Evolutionary conservation across 1,284 basidiomycete genomes (phyloP), one percentile per base, ranked within the genome.

Genomic region (Amylostereum areolatum): DNA sequence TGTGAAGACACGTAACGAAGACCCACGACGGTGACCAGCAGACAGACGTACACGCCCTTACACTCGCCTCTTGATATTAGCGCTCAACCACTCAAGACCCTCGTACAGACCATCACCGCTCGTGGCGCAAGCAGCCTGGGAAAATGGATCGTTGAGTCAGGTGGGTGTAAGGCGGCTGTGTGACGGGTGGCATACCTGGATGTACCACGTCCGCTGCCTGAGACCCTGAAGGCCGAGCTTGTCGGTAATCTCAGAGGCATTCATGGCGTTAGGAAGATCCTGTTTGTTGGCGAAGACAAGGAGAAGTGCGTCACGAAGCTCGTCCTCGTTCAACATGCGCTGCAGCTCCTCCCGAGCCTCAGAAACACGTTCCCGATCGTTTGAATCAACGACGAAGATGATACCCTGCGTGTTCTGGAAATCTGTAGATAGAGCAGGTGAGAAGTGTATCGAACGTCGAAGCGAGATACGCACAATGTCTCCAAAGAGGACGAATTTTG

Each of bases 331-430:
- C 70, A 99, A 77, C 95, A 99, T 99, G 66, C 96, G 89, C 73
- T 99, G 97, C 52, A 99, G 83, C 74, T 99, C 97, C 77, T 99
- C 97, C 56, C 97, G 89, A 47, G 97, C 97, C 76, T 99, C 97
- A 47, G 92, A 89, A 56, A 99, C 91, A 90, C 97, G 96, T 74
- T 99, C 97, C 73, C 97, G 81, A 78, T 99, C 97, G 73, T 99
- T 99, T 50, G 97, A 99, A 73, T 99, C 97, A 58, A 99, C 95
- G 51, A 99, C 97, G 70, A 99, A 99, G 68, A 99, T 99, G 76
- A 99, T 98, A 60, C 96, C 97, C 76, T 99, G 97, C 44, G 97
- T 99, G 80, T 99, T 99, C 76, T 99, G 97, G 92, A 97, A 99
- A 79, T 99, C 96, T 97, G 59, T 30, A 46, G 9, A 42, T 18